Conservation (phyloP, 2,329 filamentous ascomycete genomes). For the Niveomyces coronatus region DNA sequence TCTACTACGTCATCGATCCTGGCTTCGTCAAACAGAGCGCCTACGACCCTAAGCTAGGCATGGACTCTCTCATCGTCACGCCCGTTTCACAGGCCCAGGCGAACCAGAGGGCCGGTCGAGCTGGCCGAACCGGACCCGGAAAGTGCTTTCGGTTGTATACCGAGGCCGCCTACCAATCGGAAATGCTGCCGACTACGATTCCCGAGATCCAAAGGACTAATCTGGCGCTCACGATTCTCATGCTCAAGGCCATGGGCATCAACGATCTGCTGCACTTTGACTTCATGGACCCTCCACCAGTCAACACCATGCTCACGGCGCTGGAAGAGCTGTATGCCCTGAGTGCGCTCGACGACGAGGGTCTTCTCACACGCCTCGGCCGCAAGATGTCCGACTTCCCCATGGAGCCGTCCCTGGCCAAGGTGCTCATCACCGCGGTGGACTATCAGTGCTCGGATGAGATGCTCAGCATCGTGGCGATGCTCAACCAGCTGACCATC, state of each 20-base stretch:
- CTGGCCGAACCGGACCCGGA: slow-evolving; percentile 86
- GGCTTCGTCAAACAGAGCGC: slow-evolving; percentile 97
- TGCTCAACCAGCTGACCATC: slow-evolving; percentile 77
- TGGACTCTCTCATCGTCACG: slow-evolving; percentile 92
- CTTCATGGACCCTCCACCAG: slow-evolving; percentile 97
- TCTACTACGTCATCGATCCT: slow-evolving; percentile 94
- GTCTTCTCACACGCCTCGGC: slow-evolving; percentile 79
- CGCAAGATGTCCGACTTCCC: slow-evolving; percentile 98
- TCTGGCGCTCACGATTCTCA: slow-evolving; percentile 82
- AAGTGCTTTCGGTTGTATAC: slow-evolving; percentile 96
- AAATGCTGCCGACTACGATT: slow-evolving; percentile 93
- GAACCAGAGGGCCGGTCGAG: slow-evolving; percentile 85
- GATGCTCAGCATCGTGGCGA: slow-evolving; percentile 85
- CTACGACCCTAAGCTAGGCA: slow-evolving; percentile 93
- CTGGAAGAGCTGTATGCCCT: slow-evolving; percentile 91
- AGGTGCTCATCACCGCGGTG: slow-evolving; percentile 79
- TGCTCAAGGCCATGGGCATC: slow-evolving; percentile 98
- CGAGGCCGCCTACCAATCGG: slow-evolving; percentile 87
- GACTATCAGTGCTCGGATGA: slow-evolving; percentile 88
- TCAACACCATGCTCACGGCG: slow-evolving; percentile 94
- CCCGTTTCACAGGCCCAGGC: slow-evolving; percentile 96
- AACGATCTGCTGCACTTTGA: slow-evolving; percentile 96
- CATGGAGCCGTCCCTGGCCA: slow-evolving; percentile 89
- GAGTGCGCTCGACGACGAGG: slow-evolving; percentile 88
- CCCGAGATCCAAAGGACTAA: slow-evolving; percentile 97